phyloP scores from a whole-genome alignment of 2,329 filamentous ascomycete species.

The Cordyceps sp. region DNA sequence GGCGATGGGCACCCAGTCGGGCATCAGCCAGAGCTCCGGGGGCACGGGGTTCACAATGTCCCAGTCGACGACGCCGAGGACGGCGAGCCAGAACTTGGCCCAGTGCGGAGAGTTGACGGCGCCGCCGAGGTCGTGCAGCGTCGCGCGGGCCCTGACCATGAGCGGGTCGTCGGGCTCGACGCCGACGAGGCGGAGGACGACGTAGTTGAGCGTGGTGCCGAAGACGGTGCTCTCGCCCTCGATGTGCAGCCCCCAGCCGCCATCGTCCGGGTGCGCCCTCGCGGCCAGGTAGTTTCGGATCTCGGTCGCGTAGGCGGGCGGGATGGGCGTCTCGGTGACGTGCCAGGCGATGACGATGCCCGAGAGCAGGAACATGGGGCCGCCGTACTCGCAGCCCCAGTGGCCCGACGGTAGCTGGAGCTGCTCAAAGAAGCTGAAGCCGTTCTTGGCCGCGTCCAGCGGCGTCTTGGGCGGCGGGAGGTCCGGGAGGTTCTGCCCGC shows the following conservation, averaged over 20 bases:
- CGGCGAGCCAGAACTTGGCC: slow-evolving; percentile 90
- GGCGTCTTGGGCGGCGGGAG: slow-evolving; percentile 56
- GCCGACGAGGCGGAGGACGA: slow-evolving; percentile 61
- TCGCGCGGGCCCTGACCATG: slow-evolving; percentile 71
- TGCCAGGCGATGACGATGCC: slow-evolving; percentile 78
- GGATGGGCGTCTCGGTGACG: slow-evolving; percentile 74
- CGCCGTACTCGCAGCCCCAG: slow-evolving; percentile 96
- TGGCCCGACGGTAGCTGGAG: slow-evolving; percentile 79
- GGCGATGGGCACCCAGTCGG: slow-evolving; percentile 77
- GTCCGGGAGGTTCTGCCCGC: slow-evolving; percentile 49
- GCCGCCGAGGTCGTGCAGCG: slow-evolving; percentile 73
- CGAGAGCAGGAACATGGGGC: slow-evolving; percentile 87
- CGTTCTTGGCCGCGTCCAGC: slow-evolving; percentile 66
- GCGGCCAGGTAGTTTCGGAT: slow-evolving; percentile 88
- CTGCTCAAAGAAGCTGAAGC: slow-evolving; percentile 73
- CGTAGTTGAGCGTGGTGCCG: slow-evolving; percentile 81
- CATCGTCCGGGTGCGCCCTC: slow-evolving; percentile 69
- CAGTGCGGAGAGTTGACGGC: slow-evolving; percentile 77
- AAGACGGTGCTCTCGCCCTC: slow-evolving; percentile 88
- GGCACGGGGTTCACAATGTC: slow-evolving; percentile 89
- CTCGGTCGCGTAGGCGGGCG: slow-evolving; percentile 63
- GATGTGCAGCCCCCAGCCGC: slow-evolving; percentile 95
- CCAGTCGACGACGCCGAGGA: slow-evolving; percentile 73
- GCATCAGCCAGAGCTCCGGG: slow-evolving; percentile 82
- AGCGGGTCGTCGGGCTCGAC: slow-evolving; percentile 68